phyloP scores from a whole-genome alignment of 2,329 filamentous ascomycete genomes.

The Aspergillus sp. region DNA sequence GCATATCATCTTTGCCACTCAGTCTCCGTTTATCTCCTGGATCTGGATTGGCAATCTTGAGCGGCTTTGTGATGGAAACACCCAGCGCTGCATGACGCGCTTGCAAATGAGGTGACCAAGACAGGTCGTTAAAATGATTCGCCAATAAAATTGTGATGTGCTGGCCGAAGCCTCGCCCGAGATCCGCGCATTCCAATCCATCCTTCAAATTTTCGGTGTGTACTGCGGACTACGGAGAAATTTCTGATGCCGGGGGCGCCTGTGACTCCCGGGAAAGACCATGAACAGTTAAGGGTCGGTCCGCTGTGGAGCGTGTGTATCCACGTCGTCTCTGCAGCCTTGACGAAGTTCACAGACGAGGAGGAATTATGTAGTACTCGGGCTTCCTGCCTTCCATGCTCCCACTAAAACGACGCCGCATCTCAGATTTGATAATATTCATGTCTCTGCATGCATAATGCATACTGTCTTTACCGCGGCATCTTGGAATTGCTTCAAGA shows the following conservation, averaged over 20 bases:
- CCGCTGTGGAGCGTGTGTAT: conserved; percentile 8
- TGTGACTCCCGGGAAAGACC: neutral
- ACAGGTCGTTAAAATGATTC: neutral
- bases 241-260: neutral
- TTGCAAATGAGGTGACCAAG: neutral
- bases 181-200: neutral
- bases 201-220: neutral
- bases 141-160: neutral
- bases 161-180: neutral
- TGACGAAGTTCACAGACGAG: neutral
- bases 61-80: too few species aligned
- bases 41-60: too few species aligned
- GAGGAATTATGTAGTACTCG: neutral
- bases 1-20: too few species aligned
- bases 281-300: conserved; percentile 6
- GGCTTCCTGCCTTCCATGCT: neutral
- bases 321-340: neutral
- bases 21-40: too few species aligned
- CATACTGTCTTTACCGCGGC: neutral
- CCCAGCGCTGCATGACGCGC: too few species aligned
- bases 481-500: neutral
- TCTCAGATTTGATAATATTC: neutral
- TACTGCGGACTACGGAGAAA: neutral
- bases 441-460: neutral
- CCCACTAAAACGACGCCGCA: neutral